Conservation (phyloP, 768 basidiomycete genomes). For the Auriscalpium orientale region DNA sequence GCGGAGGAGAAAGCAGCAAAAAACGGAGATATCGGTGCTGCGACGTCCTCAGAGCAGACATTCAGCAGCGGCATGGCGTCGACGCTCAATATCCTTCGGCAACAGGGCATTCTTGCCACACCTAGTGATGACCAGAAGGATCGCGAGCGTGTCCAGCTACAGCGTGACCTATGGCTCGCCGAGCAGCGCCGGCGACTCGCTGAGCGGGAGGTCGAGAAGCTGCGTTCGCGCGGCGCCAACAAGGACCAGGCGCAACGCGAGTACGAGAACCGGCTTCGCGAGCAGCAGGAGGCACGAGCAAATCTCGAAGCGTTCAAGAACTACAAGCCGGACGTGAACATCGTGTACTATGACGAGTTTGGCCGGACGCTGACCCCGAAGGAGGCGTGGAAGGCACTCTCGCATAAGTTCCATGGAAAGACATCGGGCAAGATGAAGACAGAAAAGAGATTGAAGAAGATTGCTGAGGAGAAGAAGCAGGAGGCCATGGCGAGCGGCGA, state of each 20-base stretch:
- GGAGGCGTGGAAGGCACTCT: conserved; percentile 98
- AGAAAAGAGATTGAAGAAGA: conserved; percentile 93
- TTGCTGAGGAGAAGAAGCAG: conserved; percentile 94
- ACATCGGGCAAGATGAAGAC: conserved; percentile 95
- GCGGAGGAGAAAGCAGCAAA: conserved; percentile 39
- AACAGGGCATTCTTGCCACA: conserved; percentile 80
- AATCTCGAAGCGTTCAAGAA: conserved; percentile 77
- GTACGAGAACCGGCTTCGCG: conserved; percentile 87
- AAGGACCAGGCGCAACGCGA: conserved; percentile 93
- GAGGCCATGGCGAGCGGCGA: conserved; percentile 92
- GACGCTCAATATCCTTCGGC: conserved; percentile 79
- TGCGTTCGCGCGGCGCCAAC: conserved; percentile 68
- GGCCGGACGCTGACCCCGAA: conserved; percentile 83
- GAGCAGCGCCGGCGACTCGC: conserved; percentile 70
- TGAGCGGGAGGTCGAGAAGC: conserved; percentile 72
- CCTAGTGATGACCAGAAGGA: conserved; percentile 56
- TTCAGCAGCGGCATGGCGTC: conserved; percentile 83
- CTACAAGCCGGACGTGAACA: conserved; percentile 96
- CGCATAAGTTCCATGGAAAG: conserved; percentile 98
- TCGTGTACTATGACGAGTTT: conserved; percentile 95
- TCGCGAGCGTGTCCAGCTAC: conserved; percentile 75
- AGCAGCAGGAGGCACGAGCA: conserved; percentile 84
- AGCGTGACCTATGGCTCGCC: conserved; percentile 86
- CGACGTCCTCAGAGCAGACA: conserved; percentile 71
- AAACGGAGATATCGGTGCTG: conserved; percentile 34